Base-by-base conservation (phyloP, 129 eudicot species). In the Flaveria ramosissima region DNA sequence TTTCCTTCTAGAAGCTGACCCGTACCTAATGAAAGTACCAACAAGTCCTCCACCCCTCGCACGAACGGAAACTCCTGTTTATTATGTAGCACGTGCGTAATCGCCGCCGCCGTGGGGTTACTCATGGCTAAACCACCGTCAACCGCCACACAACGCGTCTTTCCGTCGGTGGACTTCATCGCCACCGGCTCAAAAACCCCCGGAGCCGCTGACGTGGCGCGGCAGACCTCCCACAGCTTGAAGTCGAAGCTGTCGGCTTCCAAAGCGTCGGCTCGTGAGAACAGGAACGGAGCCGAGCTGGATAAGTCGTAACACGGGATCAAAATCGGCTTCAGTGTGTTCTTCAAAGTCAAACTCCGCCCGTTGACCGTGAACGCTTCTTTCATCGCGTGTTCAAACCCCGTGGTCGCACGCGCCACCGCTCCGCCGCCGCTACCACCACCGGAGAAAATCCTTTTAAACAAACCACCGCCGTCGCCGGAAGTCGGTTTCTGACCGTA, bases 41-140 rank as follows among this genome's bases (percentile, higher is more conserved):
- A 78, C 68, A 94, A 71, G 71, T 94, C 98, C 93, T 94, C 98
- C 71, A 94, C 97, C 43, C 98, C 98, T 20, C 97, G 77, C 61
- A 94, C 98, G 62, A 87, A 87, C 72, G 98, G 98, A 51, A 94
- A 94, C 79, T 94, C 98, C 76, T 91, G 93, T 57, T 91, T 94
- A 82, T 94, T 94, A 45, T 94, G 98, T 63, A 94, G 74, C 83
- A 94, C 98, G 77, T 94, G 98, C 12, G 97, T 94, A 3, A 94
- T 94, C 2, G 98, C 97, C 14, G 98, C 97, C 11, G 98, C 93
- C 7, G 98, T 84, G n/a, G 98, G 98, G 71, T 94, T 94, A 20
- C 84, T 86, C 98, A 91, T 91, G 9, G 93, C 97, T 45, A 94
- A 15, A 4, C 98, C 91, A 2, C 98, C 98, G 68, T 91, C 97